These are phyloP conservation scores for Debaryomycetaceae sp. DNA, from an alignment of 1,139 yeast genomes.

Conservation along the genomic window DNA sequence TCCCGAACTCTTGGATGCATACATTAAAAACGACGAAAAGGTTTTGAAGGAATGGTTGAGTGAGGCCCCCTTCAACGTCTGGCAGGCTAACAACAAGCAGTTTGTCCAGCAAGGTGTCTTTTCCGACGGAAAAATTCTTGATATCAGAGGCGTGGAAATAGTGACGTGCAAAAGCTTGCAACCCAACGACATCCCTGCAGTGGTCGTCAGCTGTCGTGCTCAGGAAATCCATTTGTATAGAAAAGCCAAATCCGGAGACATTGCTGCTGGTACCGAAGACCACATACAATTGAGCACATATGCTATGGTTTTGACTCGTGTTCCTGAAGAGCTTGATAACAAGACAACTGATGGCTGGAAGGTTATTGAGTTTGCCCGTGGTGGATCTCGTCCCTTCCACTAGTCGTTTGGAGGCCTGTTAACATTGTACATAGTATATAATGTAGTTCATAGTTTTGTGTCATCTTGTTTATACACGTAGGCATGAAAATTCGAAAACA, in stretches of 20 bases:
- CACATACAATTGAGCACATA: conserved; percentile 90
- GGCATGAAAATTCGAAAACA: background rate
- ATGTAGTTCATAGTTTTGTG: conserved; percentile 4
- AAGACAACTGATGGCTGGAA: conserved; percentile 97
- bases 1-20: conserved; percentile 95
- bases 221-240: conserved; percentile 92
- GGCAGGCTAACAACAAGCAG: conserved; percentile 92
- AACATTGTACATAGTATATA: conserved; percentile 3
- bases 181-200: conserved; percentile 90
- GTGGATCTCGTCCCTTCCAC: conserved; percentile 88
- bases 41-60: conserved; percentile 88
- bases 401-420: conserved; percentile 21
- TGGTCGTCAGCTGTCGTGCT: conserved; percentile 93
- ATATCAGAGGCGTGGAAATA: conserved; percentile 93
- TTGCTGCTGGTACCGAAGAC: conserved; percentile 95
- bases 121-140: conserved; percentile 89
- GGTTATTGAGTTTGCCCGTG: conserved; percentile 91
- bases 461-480: conserved; percentile 4
- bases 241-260: conserved; percentile 86
- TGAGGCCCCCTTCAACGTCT: conserved; percentile 95
- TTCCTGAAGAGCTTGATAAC: conserved; percentile 89
- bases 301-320: conserved; percentile 92
- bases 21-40: conserved; percentile 84
- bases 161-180: conserved; percentile 84
- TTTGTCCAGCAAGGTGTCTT: conserved; percentile 88